Base-by-base conservation (phyloP, 352 stramenopile genomes). In the Phytophthora citrophthora region DNA sequence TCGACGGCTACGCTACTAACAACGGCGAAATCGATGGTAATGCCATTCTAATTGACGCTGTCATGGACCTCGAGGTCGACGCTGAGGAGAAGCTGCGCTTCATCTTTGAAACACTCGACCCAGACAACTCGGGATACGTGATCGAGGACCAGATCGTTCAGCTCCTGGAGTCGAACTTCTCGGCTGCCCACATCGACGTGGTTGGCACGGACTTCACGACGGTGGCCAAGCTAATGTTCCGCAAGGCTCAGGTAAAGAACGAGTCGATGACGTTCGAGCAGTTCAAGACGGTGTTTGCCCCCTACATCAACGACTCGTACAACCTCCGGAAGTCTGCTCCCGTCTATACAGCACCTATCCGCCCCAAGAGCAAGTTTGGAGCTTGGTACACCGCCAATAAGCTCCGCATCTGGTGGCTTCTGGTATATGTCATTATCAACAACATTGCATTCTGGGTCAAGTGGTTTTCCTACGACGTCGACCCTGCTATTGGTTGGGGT, bases 31-130 rank as follows among this genome's bases (percentile, higher is more conserved):
- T 95, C 45, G 76, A 95, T 29, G 79, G 81, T 43, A 90, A 91
- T 41, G 84, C 86, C 36, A 87, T 93, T 44, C 63, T 95, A 16
- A 90, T 95, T 23, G 84, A 93, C 55, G 83, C 83, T n/a, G 83
- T 91, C 12, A 74, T 95, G 72, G 81, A 93, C 16, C 68, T 95
- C 11, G 72, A 93, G 44, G 81, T 95, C 3, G 79, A 67, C 40
- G 80, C 64, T 2, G 81, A 95, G 43, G 83, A 91, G 39, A 95
- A 93, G 49, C 72, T 95, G 36, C 79, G 69, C 24, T 93, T 93
- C 59, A 95, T 95, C 56, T 95, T 95, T 41, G 84, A 95, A 44
- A 92, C 84, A 31, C 70, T 95, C 5, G 86, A 95, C 56, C 66
- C 70, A 0, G 70, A 86, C 47, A 72, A 76, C 34, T 60, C 64